Conservation (phyloP, 306 rosid genomes). For the Ochetophila trinervis region DNA sequence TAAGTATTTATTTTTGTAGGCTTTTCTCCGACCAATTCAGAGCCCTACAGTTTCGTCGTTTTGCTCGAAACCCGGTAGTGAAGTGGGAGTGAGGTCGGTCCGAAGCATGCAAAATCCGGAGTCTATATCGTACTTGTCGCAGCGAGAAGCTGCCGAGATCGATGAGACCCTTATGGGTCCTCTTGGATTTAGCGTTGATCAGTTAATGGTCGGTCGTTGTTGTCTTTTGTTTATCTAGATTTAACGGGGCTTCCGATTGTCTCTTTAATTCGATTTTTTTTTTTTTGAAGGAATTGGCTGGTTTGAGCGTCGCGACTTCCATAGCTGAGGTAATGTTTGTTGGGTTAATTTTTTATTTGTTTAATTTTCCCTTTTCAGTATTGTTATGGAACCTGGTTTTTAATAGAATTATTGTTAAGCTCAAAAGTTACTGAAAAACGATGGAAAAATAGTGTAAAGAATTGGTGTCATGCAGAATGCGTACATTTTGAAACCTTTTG, state of each 20-base stretch:
- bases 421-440: not conserved
- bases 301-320: conserved; percentile 85
- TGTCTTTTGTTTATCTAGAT: not conserved
- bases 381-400: too few relatives aligned
- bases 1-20: conserved; percentile 30
- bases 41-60: conserved; percentile 40
- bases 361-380: too few relatives aligned
- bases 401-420: not conserved
- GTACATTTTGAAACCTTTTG: not conserved
- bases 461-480: not conserved
- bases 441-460: not conserved
- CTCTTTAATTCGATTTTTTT: not conserved
- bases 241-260: not conserved
- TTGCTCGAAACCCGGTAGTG: conserved; percentile 25
- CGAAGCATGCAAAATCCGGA: conserved; percentile 44
- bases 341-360: too few relatives aligned
- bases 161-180: conserved; percentile 95
- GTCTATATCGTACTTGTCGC: conserved; percentile 64
- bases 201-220: conserved; percentile 62
- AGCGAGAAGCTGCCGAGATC: conserved; percentile 82
- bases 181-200: conserved; percentile 87
- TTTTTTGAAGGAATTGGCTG: conserved; percentile 77
- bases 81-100: conserved; percentile 14
- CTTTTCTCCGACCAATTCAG: conserved; percentile 28
- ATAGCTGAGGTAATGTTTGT: conserved; percentile 61